Evolutionary conservation across 805 yeast genomes (phyloP).

Genomic region (Clavispora asparagi): DNA sequence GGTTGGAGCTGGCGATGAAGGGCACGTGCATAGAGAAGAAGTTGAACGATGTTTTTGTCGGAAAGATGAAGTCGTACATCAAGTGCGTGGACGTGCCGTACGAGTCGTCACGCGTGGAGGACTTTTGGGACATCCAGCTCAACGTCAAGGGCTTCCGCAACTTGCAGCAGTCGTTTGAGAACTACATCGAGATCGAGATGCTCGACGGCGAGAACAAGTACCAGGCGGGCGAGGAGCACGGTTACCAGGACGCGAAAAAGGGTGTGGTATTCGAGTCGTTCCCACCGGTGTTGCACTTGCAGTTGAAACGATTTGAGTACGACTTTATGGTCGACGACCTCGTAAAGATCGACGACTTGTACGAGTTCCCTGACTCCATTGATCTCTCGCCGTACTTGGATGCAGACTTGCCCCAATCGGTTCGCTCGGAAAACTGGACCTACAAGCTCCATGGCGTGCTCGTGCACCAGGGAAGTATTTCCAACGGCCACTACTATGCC

Average conservation of each 20-base stretch:
- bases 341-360: constrained; percentile 87
- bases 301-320: constrained; percentile 89
- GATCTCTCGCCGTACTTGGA: constrained; percentile 79
- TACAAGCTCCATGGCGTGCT: constrained; percentile 89
- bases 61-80: constrained; percentile 92
- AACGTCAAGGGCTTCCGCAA: constrained; percentile 81
- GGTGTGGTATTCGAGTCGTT: constrained; percentile 89
- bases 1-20: constrained; percentile 85
- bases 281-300: constrained; percentile 91
- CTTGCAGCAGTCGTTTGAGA: constrained; percentile 70
- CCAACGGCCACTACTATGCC: constrained; percentile 95
- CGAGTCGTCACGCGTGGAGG: constrained; percentile 88
- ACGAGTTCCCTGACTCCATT: constrained; percentile 80
- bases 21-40: constrained; percentile 59
- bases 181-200: constrained; percentile 84
- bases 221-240: constrained; percentile 78
- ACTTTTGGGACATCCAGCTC: constrained; percentile 96
- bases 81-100: constrained; percentile 90
- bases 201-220: constrained; percentile 94
- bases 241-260: constrained; percentile 92
- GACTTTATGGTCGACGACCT: constrained; percentile 85
- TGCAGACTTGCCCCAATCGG: constrained; percentile 39
- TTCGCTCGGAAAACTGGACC: constrained; percentile 56
- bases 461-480: constrained; percentile 93
- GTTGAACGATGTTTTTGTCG: constrained; percentile 82